Conservation (phyloP, 441 rosid genomes). For the Erodium moschatum region DNA sequence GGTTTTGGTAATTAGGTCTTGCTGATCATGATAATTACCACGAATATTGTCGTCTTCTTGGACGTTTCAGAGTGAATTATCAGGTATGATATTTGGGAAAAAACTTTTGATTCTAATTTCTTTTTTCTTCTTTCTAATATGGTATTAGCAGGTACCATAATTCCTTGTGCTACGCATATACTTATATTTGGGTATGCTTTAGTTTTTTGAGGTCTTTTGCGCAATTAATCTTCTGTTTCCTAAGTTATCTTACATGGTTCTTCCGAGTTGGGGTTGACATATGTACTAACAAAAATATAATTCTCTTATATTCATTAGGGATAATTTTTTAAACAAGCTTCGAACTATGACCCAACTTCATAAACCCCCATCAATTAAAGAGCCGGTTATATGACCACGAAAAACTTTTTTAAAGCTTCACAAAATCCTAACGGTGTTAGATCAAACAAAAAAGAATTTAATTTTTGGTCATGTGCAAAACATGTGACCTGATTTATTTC, state of each 20-base stretch:
- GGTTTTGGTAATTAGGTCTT: conserved; percentile 56
- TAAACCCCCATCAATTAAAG: too few relatives aligned
- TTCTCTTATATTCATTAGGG: neutral
- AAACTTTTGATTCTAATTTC: neutral
- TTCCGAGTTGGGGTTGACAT: neutral
- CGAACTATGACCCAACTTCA: too few relatives aligned
- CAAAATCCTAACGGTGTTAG: too few relatives aligned
- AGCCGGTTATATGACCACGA: too few relatives aligned
- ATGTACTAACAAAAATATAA: neutral
- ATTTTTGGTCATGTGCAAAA: too few relatives aligned
- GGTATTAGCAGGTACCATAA: neutral
- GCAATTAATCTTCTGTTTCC: too few relatives aligned
- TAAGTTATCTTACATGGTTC: neutral
- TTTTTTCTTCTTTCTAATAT: neutral
- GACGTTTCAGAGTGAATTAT: conserved; percentile 88
- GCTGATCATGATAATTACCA: conserved; percentile 99
- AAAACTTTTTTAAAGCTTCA: too few relatives aligned
- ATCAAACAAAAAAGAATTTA: too few relatives aligned
- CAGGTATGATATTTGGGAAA: conserved; percentile 49
- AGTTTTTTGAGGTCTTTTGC: neutral
- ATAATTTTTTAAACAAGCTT: too few relatives aligned
- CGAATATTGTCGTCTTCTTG: conserved; percentile 96
- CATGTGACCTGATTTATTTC: too few relatives aligned
- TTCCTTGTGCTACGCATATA: neutral
- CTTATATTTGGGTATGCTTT: neutral